Conservation (phyloP, 495 filamentous ascomycete genomes). For the Cercophora newfieldiana region DNA sequence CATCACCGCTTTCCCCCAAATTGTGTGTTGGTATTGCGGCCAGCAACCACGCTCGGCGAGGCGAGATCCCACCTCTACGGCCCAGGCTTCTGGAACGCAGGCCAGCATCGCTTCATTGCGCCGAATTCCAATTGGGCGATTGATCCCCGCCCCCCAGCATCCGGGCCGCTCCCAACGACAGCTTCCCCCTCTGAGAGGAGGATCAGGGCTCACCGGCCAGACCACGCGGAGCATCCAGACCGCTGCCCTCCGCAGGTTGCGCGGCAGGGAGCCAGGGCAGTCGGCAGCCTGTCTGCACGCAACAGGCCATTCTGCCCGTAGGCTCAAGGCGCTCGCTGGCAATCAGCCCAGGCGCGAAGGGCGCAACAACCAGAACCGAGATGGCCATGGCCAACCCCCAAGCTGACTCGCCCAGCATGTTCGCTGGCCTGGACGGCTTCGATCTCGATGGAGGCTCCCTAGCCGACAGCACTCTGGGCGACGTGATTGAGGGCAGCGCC, state of each 20-base stretch:
- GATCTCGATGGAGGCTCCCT: constrained; percentile 18
- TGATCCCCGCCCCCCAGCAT: neutral
- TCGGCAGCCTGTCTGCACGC: constrained; percentile 26
- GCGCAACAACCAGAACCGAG: constrained; percentile 6
- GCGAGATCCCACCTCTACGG: neutral
- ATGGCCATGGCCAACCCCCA: constrained; percentile 31
- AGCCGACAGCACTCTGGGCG: constrained; percentile 19
- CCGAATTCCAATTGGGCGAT: constrained; percentile 13
- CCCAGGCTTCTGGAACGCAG: constrained; percentile 7
- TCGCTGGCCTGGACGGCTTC: constrained; percentile 28
- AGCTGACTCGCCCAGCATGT: constrained; percentile 30
- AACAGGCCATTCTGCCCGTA: constrained; percentile 31
- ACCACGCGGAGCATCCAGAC: constrained; percentile 6
- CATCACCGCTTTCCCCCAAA: constrained; percentile 6
- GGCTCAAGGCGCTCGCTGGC: neutral
- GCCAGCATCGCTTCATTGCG: neutral
- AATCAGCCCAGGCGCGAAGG: neutral
- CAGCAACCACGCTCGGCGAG: constrained; percentile 8
- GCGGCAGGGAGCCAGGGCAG: neutral
- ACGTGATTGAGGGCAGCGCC: constrained; percentile 17
- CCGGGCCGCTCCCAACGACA: neutral
- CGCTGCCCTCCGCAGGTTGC: constrained; percentile 12
- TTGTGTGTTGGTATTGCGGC: constrained; percentile 11
- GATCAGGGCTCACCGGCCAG: neutral
- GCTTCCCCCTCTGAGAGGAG: neutral